Percentiles rank a stretch among this genome's conserved stretches.
Conservation (phyloP, 164 flowering plant genomes). For the Berberis vulgaris region DNA sequence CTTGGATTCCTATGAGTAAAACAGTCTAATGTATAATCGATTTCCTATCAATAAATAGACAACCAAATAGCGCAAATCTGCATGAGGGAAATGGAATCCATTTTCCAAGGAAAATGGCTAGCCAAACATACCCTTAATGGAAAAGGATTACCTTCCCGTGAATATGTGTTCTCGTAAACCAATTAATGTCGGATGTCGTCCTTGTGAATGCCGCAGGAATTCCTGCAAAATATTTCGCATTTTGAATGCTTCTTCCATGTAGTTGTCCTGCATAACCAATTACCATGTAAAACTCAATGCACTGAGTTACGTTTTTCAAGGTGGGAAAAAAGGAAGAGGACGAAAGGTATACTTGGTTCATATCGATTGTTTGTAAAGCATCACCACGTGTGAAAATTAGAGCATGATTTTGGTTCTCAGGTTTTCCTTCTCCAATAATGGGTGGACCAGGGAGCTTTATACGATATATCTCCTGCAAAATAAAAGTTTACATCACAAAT, state of each 20-base stretch:
- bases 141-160: slow-evolving; percentile 69
- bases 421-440: slow-evolving; percentile 91
- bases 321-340: not conserved
- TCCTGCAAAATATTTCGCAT: slow-evolving; percentile 88
- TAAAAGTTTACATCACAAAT: slow-evolving; percentile 1
- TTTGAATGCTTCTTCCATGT: slow-evolving; percentile 86
- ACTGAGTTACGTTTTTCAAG: not conserved
- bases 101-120: no score
- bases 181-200: slow-evolving; percentile 57
- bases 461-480: slow-evolving; percentile 83
- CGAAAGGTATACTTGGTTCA: slow-evolving; percentile 67
- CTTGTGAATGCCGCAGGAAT: slow-evolving; percentile 41
- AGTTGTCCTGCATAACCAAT: slow-evolving; percentile 53
- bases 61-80: no score
- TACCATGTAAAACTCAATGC: slow-evolving; percentile 7
- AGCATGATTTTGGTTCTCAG: slow-evolving; percentile 94
- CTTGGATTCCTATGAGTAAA: no score
- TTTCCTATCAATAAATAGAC: no score
- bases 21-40: no score
- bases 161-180: slow-evolving; percentile 90
- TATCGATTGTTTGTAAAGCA: slow-evolving; percentile 88
- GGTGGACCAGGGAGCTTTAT: slow-evolving; percentile 94
- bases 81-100: no score
- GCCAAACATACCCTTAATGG: not conserved
- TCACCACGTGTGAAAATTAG: slow-evolving; percentile 95